Evolutionary conservation across 1,139 yeast species (phyloP).

Genomic region (Suhomyces atakaporum): DNA sequence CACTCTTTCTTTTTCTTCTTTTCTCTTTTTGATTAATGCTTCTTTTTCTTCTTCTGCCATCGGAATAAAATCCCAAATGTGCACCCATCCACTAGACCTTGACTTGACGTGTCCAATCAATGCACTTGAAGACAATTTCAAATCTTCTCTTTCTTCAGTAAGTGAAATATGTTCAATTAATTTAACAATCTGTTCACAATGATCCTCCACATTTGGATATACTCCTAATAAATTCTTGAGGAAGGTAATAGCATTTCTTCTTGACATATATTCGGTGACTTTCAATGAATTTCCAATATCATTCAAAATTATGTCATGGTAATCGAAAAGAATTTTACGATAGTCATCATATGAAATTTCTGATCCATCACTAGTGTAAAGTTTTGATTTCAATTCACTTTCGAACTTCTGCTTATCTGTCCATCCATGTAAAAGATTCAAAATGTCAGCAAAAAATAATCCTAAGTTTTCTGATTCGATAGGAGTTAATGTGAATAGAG

Average conservation of each 20-base stretch:
- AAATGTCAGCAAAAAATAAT: slow-evolving; percentile 61
- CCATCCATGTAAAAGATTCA: slow-evolving; percentile 52
- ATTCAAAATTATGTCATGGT: slow-evolving; percentile 54
- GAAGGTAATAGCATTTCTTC: slow-evolving; percentile 79
- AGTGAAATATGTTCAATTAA: slow-evolving; percentile 51
- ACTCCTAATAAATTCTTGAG: slow-evolving; percentile 65
- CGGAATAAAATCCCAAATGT: slow-evolving; percentile 57
- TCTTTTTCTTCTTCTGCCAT: slow-evolving; percentile 39
- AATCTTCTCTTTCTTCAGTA: slow-evolving; percentile 73
- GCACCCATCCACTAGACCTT: slow-evolving; percentile 57
- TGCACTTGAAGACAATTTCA: slow-evolving; percentile 78
- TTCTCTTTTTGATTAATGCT: slow-evolving; percentile 25
- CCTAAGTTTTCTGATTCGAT: slow-evolving; percentile 84
- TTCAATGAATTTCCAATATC: slow-evolving; percentile 52
- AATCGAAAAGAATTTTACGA: slow-evolving; percentile 49
- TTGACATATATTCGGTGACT: slow-evolving; percentile 71
- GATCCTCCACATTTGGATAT: slow-evolving; percentile 71
- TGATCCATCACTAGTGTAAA: slow-evolving; percentile 15
- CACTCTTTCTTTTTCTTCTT: slow-evolving; percentile 21
- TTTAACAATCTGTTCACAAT: slow-evolving; percentile 56
- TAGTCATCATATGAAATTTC: slow-evolving; percentile 35
- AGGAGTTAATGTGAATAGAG: slow-evolving; percentile 71
- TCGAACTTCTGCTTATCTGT: slow-evolving; percentile 26
- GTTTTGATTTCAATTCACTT: slow-evolving; percentile 7
- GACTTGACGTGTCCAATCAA: slow-evolving; percentile 71